These are phyloP conservation scores for Yamadazyma kanchanaburiensis DNA, from an alignment of 1,139 yeast genomes.

Conservation along the genomic window DNA sequence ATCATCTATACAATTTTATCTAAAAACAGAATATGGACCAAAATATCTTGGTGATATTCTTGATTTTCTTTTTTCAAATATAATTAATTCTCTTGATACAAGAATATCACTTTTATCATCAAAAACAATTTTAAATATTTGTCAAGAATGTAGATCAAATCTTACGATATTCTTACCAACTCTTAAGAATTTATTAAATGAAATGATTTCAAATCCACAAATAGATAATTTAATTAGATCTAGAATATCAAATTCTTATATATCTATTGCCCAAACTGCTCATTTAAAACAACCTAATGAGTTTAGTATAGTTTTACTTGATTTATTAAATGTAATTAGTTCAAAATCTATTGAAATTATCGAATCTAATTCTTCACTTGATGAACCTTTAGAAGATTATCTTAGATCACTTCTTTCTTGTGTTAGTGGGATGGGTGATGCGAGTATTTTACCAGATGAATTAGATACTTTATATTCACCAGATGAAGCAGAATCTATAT, in stretches of 20 bases:
- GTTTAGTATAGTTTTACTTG: slow-evolving; percentile 20
- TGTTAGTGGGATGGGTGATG: slow-evolving; percentile 65
- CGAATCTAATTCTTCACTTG: slow-evolving; percentile 4
- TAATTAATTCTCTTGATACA: slow-evolving; percentile 17
- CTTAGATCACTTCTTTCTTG: slow-evolving; percentile 56
- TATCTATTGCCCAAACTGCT: slow-evolving; percentile 55
- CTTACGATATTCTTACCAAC: slow-evolving; percentile 47
- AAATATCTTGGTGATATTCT: slow-evolving; percentile 46
- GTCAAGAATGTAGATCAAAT: slow-evolving; percentile 55
- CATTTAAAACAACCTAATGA: slow-evolving; percentile 36
- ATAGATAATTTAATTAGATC: slow-evolving; percentile 56
- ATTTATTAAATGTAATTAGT: slow-evolving; percentile 20
- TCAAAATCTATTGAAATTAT: slow-evolving; percentile 13
- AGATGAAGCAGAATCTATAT: slow-evolving; percentile 20
- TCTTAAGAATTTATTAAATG: slow-evolving; percentile 49
- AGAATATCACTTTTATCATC: slow-evolving; percentile 41
- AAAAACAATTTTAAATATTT: slow-evolving; percentile 55
- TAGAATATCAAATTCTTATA: slow-evolving; percentile 56
- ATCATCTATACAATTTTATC: slow-evolving; percentile 55
- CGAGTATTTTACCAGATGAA: slow-evolving; percentile 60
- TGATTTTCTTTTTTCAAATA: slow-evolving; percentile 39
- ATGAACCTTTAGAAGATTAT: slow-evolving; percentile 34
- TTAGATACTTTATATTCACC: slow-evolving; percentile 36
- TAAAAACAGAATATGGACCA: slow-evolving; percentile 33
- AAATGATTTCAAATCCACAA: slow-evolving; percentile 45